Percentiles rank a stretch among this genome's conserved stretches.
Conservation (phyloP, 2,329 filamentous ascomycete genomes). For the Fusarium sp. region DNA sequence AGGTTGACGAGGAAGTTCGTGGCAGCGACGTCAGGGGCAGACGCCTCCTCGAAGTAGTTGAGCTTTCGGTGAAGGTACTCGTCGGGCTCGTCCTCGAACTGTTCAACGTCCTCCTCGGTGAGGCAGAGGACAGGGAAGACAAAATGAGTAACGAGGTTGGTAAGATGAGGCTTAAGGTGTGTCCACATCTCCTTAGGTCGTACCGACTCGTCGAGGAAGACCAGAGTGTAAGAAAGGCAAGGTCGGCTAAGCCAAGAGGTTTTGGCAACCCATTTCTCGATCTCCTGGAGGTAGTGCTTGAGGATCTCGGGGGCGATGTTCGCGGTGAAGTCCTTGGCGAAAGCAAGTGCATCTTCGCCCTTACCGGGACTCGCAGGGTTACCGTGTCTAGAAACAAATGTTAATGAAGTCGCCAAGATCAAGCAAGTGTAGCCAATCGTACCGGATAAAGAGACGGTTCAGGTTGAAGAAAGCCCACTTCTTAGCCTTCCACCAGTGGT, state of each 20-base stretch:
- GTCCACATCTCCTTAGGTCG: conserved; percentile 98
- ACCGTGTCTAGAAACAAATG: conserved; percentile 75
- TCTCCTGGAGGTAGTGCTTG: conserved; percentile 92
- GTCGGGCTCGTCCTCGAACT: conserved; percentile 93
- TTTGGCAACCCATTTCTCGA: conserved; percentile 98
- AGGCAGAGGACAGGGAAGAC: conserved; percentile 96
- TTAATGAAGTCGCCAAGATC: conserved; percentile 2
- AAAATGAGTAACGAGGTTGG: conserved; percentile 92
- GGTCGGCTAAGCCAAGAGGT: conserved; percentile 94
- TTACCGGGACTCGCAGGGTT: conserved; percentile 84
- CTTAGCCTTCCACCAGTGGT: conserved; percentile 99
- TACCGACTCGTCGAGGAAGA: conserved; percentile 97
- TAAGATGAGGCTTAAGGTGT: conserved; percentile 91
- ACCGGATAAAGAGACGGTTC: conserved; percentile 95
- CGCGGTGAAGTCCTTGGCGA: conserved; percentile 89
- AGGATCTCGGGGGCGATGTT: conserved; percentile 96
- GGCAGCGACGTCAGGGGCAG: conserved; percentile 92
- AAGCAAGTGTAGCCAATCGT: conserved; percentile 46
- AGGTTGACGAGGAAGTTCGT: conserved; percentile 97
- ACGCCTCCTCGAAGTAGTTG: conserved; percentile 98
- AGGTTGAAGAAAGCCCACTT: conserved; percentile 99
- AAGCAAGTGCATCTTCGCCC: conserved; percentile 79
- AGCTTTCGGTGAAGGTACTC: conserved; percentile 98
- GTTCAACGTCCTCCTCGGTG: conserved; percentile 89
- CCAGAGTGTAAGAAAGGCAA: conserved; percentile 91